Base-by-base conservation (phyloP, 768 basidiomycete genomes). In the Cyclocybe cylindracea region DNA sequence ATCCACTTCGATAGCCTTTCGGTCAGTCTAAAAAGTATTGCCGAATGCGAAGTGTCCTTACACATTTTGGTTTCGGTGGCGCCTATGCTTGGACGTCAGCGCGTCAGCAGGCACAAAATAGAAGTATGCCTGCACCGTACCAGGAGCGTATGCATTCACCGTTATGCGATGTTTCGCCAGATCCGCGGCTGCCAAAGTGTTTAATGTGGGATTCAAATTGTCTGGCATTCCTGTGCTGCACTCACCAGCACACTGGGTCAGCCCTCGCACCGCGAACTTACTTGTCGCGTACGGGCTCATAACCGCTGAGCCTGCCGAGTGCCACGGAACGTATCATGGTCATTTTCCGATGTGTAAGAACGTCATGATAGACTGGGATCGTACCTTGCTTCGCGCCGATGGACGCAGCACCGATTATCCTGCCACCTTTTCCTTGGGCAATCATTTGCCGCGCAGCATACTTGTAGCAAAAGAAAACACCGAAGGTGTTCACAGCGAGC, bases 401-500 rank as follows among this genome's bases (percentile, higher is more conserved):
- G 1, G 73, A 75, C 1, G 60, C 59, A 1, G 72, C 70, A 39
- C 85, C 78, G 24, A 86, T 75, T 52, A 87, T 81, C 13, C 78
- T 71, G 1, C 85, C 82, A 11, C 82, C 77, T 5, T 65, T 67
- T 0, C 77, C 74, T 66, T 81, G 80, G 7, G 84, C 72, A 18
- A 66, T 63, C 86, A 87, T 87, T 57, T 81, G 78, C 46, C 68
- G 69, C 13, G 81, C 84, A 2, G 84, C 86, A 52, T 85, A 73
- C 47, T 85, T 82, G 40, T 86, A 86, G 61, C 82, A 86, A 53
- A 82, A 73, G 68, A 81, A 85, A 2, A 75, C 67, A 35, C 84
- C 84, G 47, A 79, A 76, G 53, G 77, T 70, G 58, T 87, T 87
- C 57, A 86, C 68, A 4, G 73, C 68, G 53, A 78, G 67, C 6